phyloP scores from a whole-genome alignment of 2,329 filamentous ascomycete genomes.

The Huntiella decipiens region DNA sequence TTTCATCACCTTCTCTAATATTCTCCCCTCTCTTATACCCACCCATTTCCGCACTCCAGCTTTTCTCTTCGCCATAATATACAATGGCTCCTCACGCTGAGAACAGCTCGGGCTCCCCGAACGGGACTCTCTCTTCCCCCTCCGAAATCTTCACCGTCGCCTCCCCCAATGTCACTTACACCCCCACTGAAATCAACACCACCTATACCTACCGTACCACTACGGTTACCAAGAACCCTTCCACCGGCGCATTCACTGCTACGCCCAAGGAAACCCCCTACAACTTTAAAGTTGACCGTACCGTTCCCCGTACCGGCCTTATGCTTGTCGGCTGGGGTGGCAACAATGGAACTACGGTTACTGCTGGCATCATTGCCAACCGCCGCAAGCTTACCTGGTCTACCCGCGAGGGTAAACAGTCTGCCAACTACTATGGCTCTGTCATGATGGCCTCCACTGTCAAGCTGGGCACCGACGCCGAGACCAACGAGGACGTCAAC shows the following conservation, averaged over 20 bases:
- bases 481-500: slow-evolving; percentile 78
- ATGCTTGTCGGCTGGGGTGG: slow-evolving; percentile 97
- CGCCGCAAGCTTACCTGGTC: slow-evolving; percentile 74
- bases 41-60: slow-evolving; percentile 1
- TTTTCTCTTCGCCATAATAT: slow-evolving; percentile 13
- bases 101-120: slow-evolving; percentile 33
- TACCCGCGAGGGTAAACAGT: slow-evolving; percentile 69
- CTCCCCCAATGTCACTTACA: slow-evolving; percentile 86
- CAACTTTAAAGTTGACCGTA: slow-evolving; percentile 93
- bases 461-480: slow-evolving; percentile 78
- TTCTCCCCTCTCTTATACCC: slow-evolving; percentile 9
- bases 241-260: slow-evolving; percentile 61
- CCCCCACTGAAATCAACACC: slow-evolving; percentile 70
- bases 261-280: slow-evolving; percentile 77
- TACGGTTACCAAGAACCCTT: slow-evolving; percentile 45
- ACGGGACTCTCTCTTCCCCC: slow-evolving; percentile 22
- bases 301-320: slow-evolving; percentile 79
- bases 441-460: slow-evolving; percentile 93
- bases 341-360: slow-evolving; percentile 96
- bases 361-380: slow-evolving; percentile 92
- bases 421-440: slow-evolving; percentile 95
- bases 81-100: slow-evolving; percentile 86
- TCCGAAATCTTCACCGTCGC: slow-evolving; percentile 62
- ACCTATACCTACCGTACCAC: slow-evolving; percentile 97
- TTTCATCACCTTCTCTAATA: slow-evolving; percentile 6